These are phyloP conservation scores for Candida ipomoeae DNA, from an alignment of 805 yeast species.

Conservation along the genomic window DNA sequence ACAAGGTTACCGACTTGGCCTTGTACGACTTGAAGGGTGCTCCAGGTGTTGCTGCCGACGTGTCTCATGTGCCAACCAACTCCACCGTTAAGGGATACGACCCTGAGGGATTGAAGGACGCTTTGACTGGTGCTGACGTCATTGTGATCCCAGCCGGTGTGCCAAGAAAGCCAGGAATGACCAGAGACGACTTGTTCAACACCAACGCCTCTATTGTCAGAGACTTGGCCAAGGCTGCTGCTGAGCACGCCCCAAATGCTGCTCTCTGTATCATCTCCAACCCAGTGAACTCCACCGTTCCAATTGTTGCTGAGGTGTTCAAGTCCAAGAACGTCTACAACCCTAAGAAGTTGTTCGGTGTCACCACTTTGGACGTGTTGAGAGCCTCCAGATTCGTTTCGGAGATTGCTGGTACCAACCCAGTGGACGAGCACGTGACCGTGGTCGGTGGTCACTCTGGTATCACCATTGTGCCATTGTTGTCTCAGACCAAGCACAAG, in stretches of 20 bases:
- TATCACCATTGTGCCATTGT: slow-evolving; percentile 88
- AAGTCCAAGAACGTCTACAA: slow-evolving; percentile 83
- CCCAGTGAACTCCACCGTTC: slow-evolving; percentile 97
- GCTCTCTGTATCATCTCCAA: slow-evolving; percentile 78
- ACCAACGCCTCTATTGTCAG: slow-evolving; percentile 94
- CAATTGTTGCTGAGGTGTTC: slow-evolving; percentile 90
- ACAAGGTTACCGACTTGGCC: slow-evolving; percentile 79
- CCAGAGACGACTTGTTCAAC: slow-evolving; percentile 94
- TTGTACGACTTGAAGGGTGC: slow-evolving; percentile 89
- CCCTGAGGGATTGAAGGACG: slow-evolving; percentile 70
- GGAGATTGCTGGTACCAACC: slow-evolving; percentile 67
- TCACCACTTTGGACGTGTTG: slow-evolving; percentile 88
- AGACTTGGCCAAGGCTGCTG: slow-evolving; percentile 83
- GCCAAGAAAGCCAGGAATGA: slow-evolving; percentile 98
- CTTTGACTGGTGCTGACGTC: slow-evolving; percentile 76
- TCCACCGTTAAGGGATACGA: slow-evolving; percentile 84
- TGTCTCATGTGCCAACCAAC: slow-evolving; percentile 90
- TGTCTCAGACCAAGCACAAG: slow-evolving; percentile 77
- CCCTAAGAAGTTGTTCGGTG: slow-evolving; percentile 92
- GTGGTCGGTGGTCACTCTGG: slow-evolving; percentile 99
- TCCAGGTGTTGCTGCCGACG: slow-evolving; percentile 95
- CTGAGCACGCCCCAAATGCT: slow-evolving; percentile 81
- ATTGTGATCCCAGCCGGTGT: slow-evolving; percentile 97
- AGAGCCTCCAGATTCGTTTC: slow-evolving; percentile 84
- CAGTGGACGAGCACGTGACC: slow-evolving; percentile 69